These are phyloP conservation scores for Claviceps lovelessii DNA, from an alignment of 2,329 filamentous ascomycete species.

Conservation along the genomic window DNA sequence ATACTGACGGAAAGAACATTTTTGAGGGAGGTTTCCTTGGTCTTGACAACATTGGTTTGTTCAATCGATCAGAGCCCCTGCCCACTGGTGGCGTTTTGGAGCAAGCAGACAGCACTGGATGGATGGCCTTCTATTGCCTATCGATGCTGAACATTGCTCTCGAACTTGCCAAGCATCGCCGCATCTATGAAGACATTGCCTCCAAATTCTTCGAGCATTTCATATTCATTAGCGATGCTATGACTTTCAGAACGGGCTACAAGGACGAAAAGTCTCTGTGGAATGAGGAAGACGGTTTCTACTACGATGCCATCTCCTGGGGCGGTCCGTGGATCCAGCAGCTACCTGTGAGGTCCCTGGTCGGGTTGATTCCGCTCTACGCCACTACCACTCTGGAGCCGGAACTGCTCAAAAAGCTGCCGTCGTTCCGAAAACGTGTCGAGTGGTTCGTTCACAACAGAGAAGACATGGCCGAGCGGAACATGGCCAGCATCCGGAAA, in stretches of 20 bases:
- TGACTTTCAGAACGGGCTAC: slow-evolving; percentile 64
- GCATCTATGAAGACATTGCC: slow-evolving; percentile 91
- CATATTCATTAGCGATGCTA: slow-evolving; percentile 92
- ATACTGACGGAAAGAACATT: slow-evolving; percentile 86
- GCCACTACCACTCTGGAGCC: slow-evolving; percentile 86
- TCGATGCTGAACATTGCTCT: slow-evolving; percentile 95
- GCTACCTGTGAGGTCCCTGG: slow-evolving; percentile 78
- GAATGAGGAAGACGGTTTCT: slow-evolving; percentile 95
- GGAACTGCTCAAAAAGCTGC: slow-evolving; percentile 81
- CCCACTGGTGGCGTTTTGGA: slow-evolving; percentile 88
- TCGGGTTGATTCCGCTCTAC: slow-evolving; percentile 86
- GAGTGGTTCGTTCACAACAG: slow-evolving; percentile 90
- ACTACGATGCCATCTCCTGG: slow-evolving; percentile 96
- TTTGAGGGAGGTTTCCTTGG: slow-evolving; percentile 95
- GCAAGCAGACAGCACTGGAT: slow-evolving; percentile 93
- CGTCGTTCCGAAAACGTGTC: slow-evolving; percentile 81
- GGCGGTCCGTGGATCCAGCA: slow-evolving; percentile 88
- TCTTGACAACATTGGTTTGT: slow-evolving; percentile 91
- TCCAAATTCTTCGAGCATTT: slow-evolving; percentile 99
- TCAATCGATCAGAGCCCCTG: slow-evolving; percentile 90
- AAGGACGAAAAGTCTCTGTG: slow-evolving; percentile 72
- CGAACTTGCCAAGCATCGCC: slow-evolving; percentile 85
- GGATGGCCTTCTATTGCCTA: slow-evolving; percentile 97
- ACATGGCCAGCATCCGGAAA: slow-evolving; percentile 84
- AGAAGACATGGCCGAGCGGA: slow-evolving; percentile 75